phyloP scores from a whole-genome alignment of 306 rosid genomes.

The Alnus rubra region DNA sequence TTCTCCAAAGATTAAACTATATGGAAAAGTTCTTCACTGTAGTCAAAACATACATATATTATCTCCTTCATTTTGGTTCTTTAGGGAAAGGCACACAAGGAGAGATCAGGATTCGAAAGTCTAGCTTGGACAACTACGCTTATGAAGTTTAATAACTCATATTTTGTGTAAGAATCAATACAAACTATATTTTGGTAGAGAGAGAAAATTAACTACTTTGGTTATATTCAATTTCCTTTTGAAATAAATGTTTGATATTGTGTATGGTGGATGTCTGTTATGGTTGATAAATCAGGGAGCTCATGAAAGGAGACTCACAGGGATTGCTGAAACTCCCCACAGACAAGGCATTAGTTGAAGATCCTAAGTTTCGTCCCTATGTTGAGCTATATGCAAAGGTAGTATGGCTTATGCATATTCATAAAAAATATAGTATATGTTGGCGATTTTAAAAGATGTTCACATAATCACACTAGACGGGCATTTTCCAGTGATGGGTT shows the following conservation, averaged over 20 bases:
- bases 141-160: conserved; percentile 80
- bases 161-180: conserved; percentile 60
- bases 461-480: not conserved
- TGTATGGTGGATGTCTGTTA: not conserved
- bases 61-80: conserved; percentile 14
- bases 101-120: conserved; percentile 81
- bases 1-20: conserved; percentile 17
- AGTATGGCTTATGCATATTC: not conserved
- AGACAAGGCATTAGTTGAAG: conserved; percentile 62
- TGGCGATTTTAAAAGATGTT: not conserved
- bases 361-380: conserved; percentile 42
- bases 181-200: not conserved
- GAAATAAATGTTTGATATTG: not conserved
- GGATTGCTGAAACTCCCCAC: conserved; percentile 69
- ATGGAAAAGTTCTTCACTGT: not conserved
- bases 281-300: conserved; percentile 46
- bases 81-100: conserved; percentile 76
- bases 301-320: conserved; percentile 37
- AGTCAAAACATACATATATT: conserved; percentile 1
- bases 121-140: conserved; percentile 69
- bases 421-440: not conserved
- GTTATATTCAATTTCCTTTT: not conserved
- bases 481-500: not conserved
- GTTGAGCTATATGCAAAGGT: conserved; percentile 76
- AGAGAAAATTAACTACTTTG: not conserved